Conservation (phyloP, 495 filamentous ascomycete species). For the Xylaria sp. region DNA sequence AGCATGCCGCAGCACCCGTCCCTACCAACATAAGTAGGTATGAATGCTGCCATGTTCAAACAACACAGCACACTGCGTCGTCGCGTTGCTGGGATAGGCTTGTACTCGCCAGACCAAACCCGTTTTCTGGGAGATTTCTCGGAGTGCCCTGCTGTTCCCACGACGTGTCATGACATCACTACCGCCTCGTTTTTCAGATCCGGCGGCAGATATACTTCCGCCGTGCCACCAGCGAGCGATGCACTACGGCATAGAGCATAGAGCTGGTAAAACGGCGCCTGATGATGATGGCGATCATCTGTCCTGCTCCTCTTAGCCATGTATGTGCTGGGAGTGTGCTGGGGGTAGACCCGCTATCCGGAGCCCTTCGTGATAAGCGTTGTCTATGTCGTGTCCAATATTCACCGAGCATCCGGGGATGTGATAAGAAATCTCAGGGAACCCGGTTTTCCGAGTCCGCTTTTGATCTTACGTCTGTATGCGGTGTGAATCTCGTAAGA, state of each 20-base stretch:
- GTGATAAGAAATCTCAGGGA: too few relatives aligned
- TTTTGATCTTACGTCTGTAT: conserved; percentile 10
- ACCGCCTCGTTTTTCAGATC: not conserved
- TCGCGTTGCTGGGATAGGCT: not conserved
- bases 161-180: conserved; percentile 3
- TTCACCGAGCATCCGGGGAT: not conserved
- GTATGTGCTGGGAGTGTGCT: not conserved
- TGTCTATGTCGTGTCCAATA: too few relatives aligned
- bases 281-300: not conserved
- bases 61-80: not conserved
- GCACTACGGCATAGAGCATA: not conserved
- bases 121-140: not conserved
- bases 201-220: not conserved
- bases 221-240: not conserved
- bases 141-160: not conserved
- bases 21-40: not conserved
- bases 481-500: conserved; percentile 10
- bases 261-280: not conserved
- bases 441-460: not conserved
- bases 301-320: not conserved
- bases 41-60: too few relatives aligned
- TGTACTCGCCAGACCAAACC: too few relatives aligned
- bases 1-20: not conserved
- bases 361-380: too few relatives aligned
- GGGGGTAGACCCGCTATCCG: too few relatives aligned